Conservation (phyloP, 2,329 filamentous ascomycete genomes). For the Penicillium sumatraense region DNA sequence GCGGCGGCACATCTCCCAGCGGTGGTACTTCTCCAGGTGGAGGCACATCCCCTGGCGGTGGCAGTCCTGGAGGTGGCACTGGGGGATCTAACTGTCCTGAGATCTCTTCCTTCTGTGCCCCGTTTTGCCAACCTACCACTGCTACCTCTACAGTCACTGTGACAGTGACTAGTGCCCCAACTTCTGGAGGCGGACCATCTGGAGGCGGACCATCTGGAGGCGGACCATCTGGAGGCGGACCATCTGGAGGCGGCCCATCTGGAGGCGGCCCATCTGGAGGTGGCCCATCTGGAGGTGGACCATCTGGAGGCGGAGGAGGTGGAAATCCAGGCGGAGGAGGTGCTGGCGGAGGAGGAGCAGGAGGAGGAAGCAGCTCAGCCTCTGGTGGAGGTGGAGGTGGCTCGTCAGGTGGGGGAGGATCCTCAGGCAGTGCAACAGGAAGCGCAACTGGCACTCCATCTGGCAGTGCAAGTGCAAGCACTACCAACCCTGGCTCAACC, state of each 20-base stretch:
- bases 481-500: neutral
- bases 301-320: neutral
- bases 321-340: neutral
- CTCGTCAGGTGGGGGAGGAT: neutral
- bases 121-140: neutral
- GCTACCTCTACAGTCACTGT: neutral
- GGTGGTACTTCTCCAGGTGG: neutral
- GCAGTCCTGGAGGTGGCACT: neutral
- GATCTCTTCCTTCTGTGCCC: neutral
- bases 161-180: neutral
- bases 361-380: neutral
- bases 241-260: neutral
- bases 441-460: neutral
- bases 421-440: neutral
- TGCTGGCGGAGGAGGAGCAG: neutral
- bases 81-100: neutral
- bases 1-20: neutral
- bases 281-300: neutral
- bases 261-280: neutral
- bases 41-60: neutral
- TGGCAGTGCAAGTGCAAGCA: neutral
- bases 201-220: neutral
- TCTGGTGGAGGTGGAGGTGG: neutral
- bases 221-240: neutral
- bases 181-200: neutral